Conservation (phyloP, 345 rosid genomes). For the Leavenworthia alabamica region DNA sequence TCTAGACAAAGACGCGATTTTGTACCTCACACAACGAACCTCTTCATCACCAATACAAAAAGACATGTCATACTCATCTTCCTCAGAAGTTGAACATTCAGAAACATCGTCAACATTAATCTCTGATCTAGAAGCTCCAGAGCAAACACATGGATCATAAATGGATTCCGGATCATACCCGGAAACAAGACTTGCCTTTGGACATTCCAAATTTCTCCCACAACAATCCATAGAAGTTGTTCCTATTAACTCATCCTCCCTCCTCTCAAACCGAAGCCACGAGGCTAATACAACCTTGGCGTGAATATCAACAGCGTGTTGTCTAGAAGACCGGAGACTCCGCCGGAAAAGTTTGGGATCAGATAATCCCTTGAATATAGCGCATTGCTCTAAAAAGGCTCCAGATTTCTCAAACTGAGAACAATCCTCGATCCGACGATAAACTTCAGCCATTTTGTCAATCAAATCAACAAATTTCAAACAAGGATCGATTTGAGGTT, state of each 20-base stretch:
- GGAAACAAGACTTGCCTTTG: slow-evolving; percentile 60
- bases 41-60: slow-evolving; percentile 75
- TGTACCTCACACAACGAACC: slow-evolving; percentile 60
- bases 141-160: slow-evolving; percentile 61
- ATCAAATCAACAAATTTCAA: slow-evolving; percentile 61
- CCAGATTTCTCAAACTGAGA: slow-evolving; percentile 53
- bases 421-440: slow-evolving; percentile 45
- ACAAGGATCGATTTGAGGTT: slow-evolving; percentile 68
- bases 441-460: slow-evolving; percentile 56
- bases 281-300: slow-evolving; percentile 75
- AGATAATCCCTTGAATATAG: slow-evolving; percentile 50
- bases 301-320: slow-evolving; percentile 75
- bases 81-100: slow-evolving; percentile 74
- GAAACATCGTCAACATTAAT: slow-evolving; percentile 23
- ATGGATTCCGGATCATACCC: slow-evolving; percentile 70
- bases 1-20: slow-evolving; percentile 59
- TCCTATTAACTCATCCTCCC: slow-evolving; percentile 84
- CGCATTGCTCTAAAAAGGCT: slow-evolving; percentile 64
- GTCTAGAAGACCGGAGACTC: slow-evolving; percentile 64
- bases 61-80: slow-evolving; percentile 58
- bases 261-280: slow-evolving; percentile 89
- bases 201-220: slow-evolving; percentile 82
- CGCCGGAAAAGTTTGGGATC: slow-evolving; percentile 78
- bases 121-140: slow-evolving; percentile 34
- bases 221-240: slow-evolving; percentile 70